Percentiles rank a stretch among this genome's conserved stretches.
These are phyloP conservation scores for Venturia aucupariae DNA, from an alignment of 2,329 filamentous ascomycete genomes.

Conservation along the genomic window DNA sequence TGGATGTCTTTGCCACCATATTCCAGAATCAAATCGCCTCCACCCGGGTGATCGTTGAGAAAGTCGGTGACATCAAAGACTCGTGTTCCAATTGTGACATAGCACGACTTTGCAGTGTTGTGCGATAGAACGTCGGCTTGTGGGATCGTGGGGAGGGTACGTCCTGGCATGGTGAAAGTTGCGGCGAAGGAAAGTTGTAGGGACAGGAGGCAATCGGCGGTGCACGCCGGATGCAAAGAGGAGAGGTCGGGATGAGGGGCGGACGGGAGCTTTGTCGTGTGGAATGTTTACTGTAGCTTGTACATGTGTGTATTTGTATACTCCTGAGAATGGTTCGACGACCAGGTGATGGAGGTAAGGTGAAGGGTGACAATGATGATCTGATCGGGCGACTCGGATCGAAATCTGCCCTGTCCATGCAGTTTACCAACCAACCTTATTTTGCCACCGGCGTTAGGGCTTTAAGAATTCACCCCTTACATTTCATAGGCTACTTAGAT, in stretches of 20 bases:
- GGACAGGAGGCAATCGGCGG: neutral
- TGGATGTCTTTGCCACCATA: conserved; percentile 83
- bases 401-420: too few species aligned
- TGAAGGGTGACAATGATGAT: too few species aligned
- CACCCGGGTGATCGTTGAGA: conserved; percentile 81
- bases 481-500: too few species aligned
- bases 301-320: too few species aligned
- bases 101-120: conserved; percentile 75
- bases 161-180: conserved; percentile 8
- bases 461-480: too few species aligned
- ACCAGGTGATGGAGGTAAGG: too few species aligned
- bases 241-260: neutral
- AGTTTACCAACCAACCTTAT: too few species aligned
- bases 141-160: conserved; percentile 65
- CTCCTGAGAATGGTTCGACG: too few species aligned
- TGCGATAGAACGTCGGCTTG: conserved; percentile 72
- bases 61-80: conserved; percentile 96
- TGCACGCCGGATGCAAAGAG: neutral
- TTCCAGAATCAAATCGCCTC: conserved; percentile 76
- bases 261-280: neutral
- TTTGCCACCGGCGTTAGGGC: too few species aligned
- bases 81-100: conserved; percentile 79
- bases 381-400: too few species aligned
- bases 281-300: too few species aligned
- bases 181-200: neutral